Percentiles rank a stretch among this genome's conserved stretches.
These are phyloP conservation scores for Durotheca rogersii DNA, from an alignment of 495 filamentous ascomycete genomes.

Conservation along the genomic window DNA sequence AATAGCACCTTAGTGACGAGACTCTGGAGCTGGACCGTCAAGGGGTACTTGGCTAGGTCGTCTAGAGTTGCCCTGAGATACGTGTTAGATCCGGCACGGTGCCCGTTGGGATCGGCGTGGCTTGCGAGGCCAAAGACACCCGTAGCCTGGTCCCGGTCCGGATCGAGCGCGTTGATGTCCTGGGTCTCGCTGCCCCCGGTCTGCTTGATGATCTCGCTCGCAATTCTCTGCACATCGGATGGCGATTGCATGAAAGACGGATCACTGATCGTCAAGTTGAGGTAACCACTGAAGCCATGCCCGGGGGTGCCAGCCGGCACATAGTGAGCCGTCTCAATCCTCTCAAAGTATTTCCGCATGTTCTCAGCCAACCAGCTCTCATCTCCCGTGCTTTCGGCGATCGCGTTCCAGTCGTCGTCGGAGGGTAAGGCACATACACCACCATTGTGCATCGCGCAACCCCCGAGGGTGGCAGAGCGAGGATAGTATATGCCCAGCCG, in stretches of 20 bases:
- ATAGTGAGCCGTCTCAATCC: slow-evolving; percentile 49
- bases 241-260: slow-evolving; percentile 31
- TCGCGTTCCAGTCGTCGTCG: slow-evolving; percentile 49
- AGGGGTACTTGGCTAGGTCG: slow-evolving; percentile 45
- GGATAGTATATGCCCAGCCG: slow-evolving; percentile 51
- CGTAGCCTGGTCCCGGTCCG: slow-evolving; percentile 39
- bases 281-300: slow-evolving; percentile 49
- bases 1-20: slow-evolving; percentile 52
- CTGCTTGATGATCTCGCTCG: slow-evolving; percentile 35
- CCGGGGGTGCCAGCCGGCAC: slow-evolving; percentile 37
- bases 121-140: slow-evolving; percentile 48
- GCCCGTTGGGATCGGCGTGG: slow-evolving; percentile 42
- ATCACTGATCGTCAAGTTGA: slow-evolving; percentile 41
- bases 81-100: slow-evolving; percentile 46
- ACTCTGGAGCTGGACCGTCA: slow-evolving; percentile 49
- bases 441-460: slow-evolving; percentile 54
- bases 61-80: slow-evolving; percentile 48
- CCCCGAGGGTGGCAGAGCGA: slow-evolving; percentile 48
- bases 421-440: slow-evolving; percentile 44
- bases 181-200: slow-evolving; percentile 40
- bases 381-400: slow-evolving; percentile 49
- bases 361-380: slow-evolving; percentile 46
- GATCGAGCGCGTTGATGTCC: slow-evolving; percentile 44
- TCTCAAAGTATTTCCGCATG: slow-evolving; percentile 47
- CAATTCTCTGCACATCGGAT: slow-evolving; percentile 31